phyloP scores from a whole-genome alignment of 2,329 filamentous ascomycete species.

The Nemania sp. region DNA sequence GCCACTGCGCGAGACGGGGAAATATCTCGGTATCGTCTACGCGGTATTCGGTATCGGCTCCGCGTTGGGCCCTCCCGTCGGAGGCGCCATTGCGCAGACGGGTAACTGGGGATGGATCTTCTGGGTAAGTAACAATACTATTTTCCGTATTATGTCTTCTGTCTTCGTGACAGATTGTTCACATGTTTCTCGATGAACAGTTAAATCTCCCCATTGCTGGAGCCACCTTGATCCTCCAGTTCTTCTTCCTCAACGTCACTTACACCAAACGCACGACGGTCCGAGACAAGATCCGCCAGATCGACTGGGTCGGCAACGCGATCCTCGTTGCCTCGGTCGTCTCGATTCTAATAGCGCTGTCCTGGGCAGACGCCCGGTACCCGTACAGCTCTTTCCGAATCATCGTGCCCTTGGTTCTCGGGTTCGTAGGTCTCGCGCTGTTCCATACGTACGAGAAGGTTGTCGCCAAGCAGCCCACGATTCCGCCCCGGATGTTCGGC shows the following conservation, averaged over 20 bases:
- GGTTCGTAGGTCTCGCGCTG: conserved; percentile 20
- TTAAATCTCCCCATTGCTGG: conserved; percentile 41
- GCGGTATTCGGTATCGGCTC: conserved; percentile 19
- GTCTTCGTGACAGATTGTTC: too few species aligned
- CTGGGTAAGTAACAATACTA: too few species aligned
- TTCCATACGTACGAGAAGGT: conserved; percentile 36
- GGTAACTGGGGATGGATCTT: conserved; percentile 34
- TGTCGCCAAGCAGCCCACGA: conserved; percentile 34
- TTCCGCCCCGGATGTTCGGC: conserved; percentile 47
- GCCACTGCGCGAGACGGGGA: conserved; percentile 12
- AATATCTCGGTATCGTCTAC: conserved; percentile 25
- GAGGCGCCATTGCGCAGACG: conserved; percentile 22
- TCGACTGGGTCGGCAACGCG: conserved; percentile 29
- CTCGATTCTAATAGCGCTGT: conserved; percentile 22
- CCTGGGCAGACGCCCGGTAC: conserved; percentile 16
- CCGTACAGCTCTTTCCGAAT: conserved; percentile 22
- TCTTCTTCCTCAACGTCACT: conserved; percentile 18
- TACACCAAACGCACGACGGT: neutral
- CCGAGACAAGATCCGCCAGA: conserved; percentile 21
- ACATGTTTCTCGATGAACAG: too few species aligned
- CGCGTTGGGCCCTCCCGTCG: conserved; percentile 28
- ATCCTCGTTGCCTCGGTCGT: conserved; percentile 21
- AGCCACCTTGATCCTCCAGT: conserved; percentile 31
- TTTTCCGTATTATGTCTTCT: too few species aligned
- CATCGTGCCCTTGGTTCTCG: conserved; percentile 22